Percentiles rank a stretch among this genome's conserved stretches.
Evolutionary conservation across 306 rosid genomes (phyloP).

Genomic region (Nissolia schottii): DNA sequence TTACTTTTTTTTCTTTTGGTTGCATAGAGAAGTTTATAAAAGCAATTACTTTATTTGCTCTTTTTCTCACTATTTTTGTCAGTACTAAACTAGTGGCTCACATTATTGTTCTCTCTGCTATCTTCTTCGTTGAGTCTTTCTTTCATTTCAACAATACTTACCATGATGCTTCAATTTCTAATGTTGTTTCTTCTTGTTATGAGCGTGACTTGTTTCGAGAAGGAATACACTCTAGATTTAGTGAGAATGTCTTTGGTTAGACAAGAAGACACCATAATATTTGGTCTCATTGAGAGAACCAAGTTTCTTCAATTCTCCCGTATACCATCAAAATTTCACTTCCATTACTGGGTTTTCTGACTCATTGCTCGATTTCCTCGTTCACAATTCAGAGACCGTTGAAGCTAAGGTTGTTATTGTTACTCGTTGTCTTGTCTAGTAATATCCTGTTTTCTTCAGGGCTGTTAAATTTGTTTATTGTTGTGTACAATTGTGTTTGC

Average conservation of each 20-base stretch:
- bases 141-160: not conserved
- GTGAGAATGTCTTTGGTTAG: constrained; percentile 51
- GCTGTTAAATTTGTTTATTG: not conserved
- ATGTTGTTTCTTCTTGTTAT: constrained; percentile 9
- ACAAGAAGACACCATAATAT: constrained; percentile 69
- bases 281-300: constrained; percentile 62
- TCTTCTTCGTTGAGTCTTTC: not conserved
- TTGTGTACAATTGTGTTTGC: too few relatives aligned
- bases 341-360: constrained; percentile 27
- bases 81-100: not conserved
- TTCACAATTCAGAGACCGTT: constrained; percentile 44
- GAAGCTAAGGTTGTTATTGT: constrained; percentile 47
- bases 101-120: not conserved
- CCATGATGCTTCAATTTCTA: constrained; percentile 17
- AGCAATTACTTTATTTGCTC: not conserved
- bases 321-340: constrained; percentile 31
- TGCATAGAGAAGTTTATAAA: too few relatives aligned
- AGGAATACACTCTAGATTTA: constrained; percentile 32
- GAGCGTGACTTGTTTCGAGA: constrained; percentile 15
- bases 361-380: constrained; percentile 45
- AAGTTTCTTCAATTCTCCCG: constrained; percentile 44
- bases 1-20: not conserved
- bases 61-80: not conserved
- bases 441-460: not conserved
- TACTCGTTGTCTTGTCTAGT: not conserved